Conservation (phyloP, 2,329 filamentous ascomycete genomes). For the Xylaria sp. region DNA sequence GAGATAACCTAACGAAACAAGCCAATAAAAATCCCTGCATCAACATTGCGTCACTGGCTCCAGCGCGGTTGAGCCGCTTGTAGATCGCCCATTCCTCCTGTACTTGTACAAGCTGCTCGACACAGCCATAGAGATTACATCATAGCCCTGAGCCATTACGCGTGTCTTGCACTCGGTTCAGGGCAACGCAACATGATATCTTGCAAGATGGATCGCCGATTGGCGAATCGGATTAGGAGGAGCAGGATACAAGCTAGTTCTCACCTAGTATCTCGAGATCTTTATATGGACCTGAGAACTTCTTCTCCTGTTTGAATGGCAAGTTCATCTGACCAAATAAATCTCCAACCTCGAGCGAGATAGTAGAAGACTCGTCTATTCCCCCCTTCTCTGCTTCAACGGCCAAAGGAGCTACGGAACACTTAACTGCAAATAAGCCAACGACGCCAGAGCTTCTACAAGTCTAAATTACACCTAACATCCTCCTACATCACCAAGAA, state of each 20-base stretch:
- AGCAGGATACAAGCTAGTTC: conserved; percentile 11
- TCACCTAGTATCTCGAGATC: neutral
- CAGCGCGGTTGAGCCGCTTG: conserved; percentile 28
- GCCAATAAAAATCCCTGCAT: conserved; percentile 9
- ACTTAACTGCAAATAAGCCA: neutral
- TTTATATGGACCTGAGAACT: neutral
- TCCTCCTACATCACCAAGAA: too few relatives aligned
- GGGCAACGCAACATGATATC: conserved; percentile 1
- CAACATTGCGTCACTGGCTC: conserved; percentile 29
- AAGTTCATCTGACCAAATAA: neutral
- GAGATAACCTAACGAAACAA: neutral
- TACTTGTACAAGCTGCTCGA: conserved; percentile 4
- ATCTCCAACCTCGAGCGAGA: neutral
- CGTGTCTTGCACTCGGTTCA: conserved; percentile 4
- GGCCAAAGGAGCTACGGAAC: neutral
- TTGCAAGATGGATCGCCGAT: conserved; percentile 2
- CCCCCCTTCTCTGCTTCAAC: neutral
- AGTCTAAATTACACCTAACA: neutral
- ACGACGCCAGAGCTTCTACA: neutral
- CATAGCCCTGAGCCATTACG: conserved; percentile 32
- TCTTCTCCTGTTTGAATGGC: neutral
- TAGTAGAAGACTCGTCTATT: neutral
- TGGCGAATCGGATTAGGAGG: conserved; percentile 22
- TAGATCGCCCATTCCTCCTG: conserved; percentile 15
- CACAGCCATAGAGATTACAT: conserved; percentile 31